phyloP scores from a whole-genome alignment of 2,329 filamentous ascomycete species.

The Taxawa tesnikishii region DNA sequence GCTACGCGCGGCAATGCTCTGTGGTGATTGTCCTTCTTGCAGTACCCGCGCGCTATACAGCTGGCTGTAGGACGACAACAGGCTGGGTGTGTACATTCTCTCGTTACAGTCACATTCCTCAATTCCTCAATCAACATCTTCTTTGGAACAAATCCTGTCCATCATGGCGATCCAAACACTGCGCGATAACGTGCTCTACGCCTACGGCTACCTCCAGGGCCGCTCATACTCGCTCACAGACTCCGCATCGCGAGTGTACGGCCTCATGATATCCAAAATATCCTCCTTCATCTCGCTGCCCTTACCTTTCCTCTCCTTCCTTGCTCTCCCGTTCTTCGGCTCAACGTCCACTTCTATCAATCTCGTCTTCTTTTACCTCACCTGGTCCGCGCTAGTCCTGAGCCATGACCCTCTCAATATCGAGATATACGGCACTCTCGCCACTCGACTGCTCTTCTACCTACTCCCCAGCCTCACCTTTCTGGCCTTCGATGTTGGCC shows the following conservation, averaged over 20 bases:
- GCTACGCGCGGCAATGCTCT: no score
- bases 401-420: constrained; percentile 64
- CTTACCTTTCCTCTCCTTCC: constrained; percentile 41
- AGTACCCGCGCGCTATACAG: no score
- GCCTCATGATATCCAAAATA: constrained; percentile 13
- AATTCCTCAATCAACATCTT: background rate
- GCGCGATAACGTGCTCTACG: constrained; percentile 15
- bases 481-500: constrained; percentile 56
- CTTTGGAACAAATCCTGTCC: no score
- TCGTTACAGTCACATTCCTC: background rate
- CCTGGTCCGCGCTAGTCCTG: constrained; percentile 73
- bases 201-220: constrained; percentile 19
- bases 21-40: no score
- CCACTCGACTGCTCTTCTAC: constrained; percentile 57
- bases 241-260: constrained; percentile 14
- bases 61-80: no score
- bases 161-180: constrained; percentile 9
- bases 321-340: constrained; percentile 61
- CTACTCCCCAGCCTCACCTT: constrained; percentile 61
- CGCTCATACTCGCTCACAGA: constrained; percentile 13
- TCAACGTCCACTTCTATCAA: constrained; percentile 73
- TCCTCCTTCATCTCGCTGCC: constrained; percentile 18
- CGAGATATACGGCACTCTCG: constrained; percentile 59
- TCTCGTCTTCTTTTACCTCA: constrained; percentile 79
- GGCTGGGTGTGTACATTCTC: background rate